Evolutionary conservation across 495 filamentous ascomycete species (phyloP), one percentile per base, ranked within the genome.

Genomic region (Pyronema domesticum): DNA sequence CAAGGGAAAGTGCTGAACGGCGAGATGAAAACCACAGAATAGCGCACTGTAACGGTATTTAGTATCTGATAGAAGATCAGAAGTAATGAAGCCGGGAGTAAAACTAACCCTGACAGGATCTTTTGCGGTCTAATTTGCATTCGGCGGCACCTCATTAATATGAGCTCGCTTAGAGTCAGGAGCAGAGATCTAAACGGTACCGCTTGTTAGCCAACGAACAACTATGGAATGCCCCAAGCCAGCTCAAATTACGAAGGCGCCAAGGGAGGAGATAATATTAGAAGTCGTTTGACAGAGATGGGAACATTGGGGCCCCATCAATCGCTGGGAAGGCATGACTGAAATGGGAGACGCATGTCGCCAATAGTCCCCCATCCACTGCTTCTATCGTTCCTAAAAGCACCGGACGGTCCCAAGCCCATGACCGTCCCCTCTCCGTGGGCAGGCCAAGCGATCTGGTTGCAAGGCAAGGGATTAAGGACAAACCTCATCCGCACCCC

Each of bases 401-500:
- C 23, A 30, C 23, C 23, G 5, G 5, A 30, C 23, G 23, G 5
- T 30, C 10, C 17, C 10, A 17, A 50, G 13, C 19, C n/a, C 11
- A 35, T 36, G 10, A 3, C 7, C 19, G 7, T 50, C 6, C 30
- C 30, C 19, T 36, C 47, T 34, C 3, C 10, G 11, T 50, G 23
- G 13, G 11, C 11, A 30, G 47, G 47, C 47, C 23, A 50, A 50
- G 30, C 34, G 15, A 3, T 42, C 39, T 42, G 5, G 13, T 50
- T 36, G 30, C 1, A 13, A 34, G 11, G 30, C 23, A 50, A 50
- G 34, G 47, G 47, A 34, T 10, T 9, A 4, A 48, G 56, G 55
- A 64, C 62, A 50, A 60, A 64, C 62, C 62, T 64, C 62, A 11
- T 63, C 60, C 34, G 62, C 62, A 40, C 18, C 37, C 48, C 62